These are phyloP conservation scores for Pseudocercospora musae DNA, from an alignment of 2,329 filamentous ascomycete species.

Conservation along the genomic window DNA sequence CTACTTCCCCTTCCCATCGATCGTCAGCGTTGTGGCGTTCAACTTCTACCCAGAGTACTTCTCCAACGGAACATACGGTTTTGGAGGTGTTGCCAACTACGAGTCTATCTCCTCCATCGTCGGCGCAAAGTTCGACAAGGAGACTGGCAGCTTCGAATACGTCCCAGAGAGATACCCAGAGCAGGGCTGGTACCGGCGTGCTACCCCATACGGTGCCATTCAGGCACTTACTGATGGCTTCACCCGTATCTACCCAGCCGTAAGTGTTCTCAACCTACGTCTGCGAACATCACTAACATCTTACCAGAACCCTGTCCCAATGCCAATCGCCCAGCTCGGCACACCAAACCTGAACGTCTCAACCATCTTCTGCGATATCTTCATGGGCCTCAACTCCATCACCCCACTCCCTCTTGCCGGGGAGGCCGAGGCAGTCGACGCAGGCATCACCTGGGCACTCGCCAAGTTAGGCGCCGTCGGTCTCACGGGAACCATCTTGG, in stretches of 20 bases:
- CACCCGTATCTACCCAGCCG: constrained; percentile 33
- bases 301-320: constrained; percentile 31
- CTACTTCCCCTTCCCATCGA: constrained; percentile 35
- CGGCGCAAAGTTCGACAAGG: constrained; percentile 26
- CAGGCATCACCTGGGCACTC: constrained; percentile 32
- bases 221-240: constrained; percentile 35
- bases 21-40: constrained; percentile 31
- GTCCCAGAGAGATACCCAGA: constrained; percentile 31
- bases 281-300: neutral
- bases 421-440: constrained; percentile 23
- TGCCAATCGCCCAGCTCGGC: constrained; percentile 31
- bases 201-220: constrained; percentile 29
- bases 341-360: constrained; percentile 33
- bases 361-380: constrained; percentile 36
- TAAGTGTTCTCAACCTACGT: neutral
- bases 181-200: constrained; percentile 32
- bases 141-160: constrained; percentile 30
- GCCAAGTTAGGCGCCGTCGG: constrained; percentile 32
- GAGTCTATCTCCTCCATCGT: constrained; percentile 32
- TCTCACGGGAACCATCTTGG: constrained; percentile 33
- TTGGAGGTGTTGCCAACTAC: constrained; percentile 37
- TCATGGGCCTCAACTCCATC: constrained; percentile 38
- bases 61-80: constrained; percentile 39
- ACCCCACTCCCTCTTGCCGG: constrained; percentile 34
- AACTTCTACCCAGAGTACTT: constrained; percentile 34